phyloP scores from a whole-genome alignment of 306 rosid genomes.

The Vicia villosa region DNA sequence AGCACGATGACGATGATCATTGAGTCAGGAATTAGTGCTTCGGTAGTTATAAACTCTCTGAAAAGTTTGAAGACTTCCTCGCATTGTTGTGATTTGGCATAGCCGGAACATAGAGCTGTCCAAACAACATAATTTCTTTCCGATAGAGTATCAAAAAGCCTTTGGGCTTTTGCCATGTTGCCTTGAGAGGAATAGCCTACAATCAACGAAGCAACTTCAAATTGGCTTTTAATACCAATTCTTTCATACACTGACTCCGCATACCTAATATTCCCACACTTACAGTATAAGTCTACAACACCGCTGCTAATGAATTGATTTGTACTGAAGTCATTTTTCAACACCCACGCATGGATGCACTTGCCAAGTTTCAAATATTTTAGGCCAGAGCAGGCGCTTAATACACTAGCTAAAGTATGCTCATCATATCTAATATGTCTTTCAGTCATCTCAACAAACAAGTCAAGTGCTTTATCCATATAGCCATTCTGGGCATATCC shows the following conservation, averaged over 20 bases:
- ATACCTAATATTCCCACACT: slow-evolving; percentile 63
- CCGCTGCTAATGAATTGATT: slow-evolving; percentile 73
- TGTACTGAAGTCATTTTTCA: slow-evolving; percentile 47
- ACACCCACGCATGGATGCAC: slow-evolving; percentile 67
- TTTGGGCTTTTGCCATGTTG: slow-evolving; percentile 59
- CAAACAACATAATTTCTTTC: slow-evolving; percentile 62
- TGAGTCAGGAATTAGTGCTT: slow-evolving; percentile 51
- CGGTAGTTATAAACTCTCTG: slow-evolving; percentile 46
- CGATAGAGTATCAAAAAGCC: slow-evolving; percentile 59
- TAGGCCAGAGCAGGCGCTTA: slow-evolving; percentile 65
- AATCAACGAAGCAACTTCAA: slow-evolving; percentile 62
- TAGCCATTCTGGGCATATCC: slow-evolving; percentile 67
- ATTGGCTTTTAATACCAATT: slow-evolving; percentile 43
- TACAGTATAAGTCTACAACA: slow-evolving; percentile 71
- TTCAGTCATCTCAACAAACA: slow-evolving; percentile 59
- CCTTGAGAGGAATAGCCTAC: slow-evolving; percentile 67
- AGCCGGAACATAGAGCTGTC: slow-evolving; percentile 76
- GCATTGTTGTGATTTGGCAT: slow-evolving; percentile 62
- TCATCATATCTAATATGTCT: slow-evolving; percentile 54
- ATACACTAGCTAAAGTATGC: slow-evolving; percentile 69
- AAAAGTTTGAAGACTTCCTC: slow-evolving; percentile 63
- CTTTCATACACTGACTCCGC: slow-evolving; percentile 56
- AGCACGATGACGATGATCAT: slow-evolving; percentile 55
- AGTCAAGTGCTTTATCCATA: slow-evolving; percentile 52
- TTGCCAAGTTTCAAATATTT: slow-evolving; percentile 55